Evolutionary conservation across 441 rosid species (phyloP), one percentile per base, ranked within the genome.

Genomic region (Codiaeum variegatum): DNA sequence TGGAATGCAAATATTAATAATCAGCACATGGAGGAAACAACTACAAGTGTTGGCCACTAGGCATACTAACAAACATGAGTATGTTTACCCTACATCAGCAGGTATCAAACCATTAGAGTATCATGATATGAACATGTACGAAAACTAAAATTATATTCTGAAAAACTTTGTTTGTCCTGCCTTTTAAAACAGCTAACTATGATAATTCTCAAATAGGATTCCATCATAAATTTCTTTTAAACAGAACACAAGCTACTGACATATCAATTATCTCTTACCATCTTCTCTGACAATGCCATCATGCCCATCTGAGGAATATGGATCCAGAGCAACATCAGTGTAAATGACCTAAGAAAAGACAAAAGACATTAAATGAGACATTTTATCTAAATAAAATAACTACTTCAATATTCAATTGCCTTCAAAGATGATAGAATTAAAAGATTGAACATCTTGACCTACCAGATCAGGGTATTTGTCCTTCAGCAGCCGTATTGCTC

Each of bases 311-410:
- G 99, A 94, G 58, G 97, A 91, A 78, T 94, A 94, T 31, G 98
- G 99, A 84, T 91, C 98, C 70, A 94, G 74, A 75, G 99, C 99
- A 80, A 92, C 97, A 85, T 94, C 99, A 74, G 99, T 94, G 81
- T 90, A 94, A 67, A 94, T 91, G 70, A 91, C 84, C 99, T 94
- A 72, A 32, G 16, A 31, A 74, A 76, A 75, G 42, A 58, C 26
- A 54, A 38, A 8, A 23, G 40, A 56, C 9, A 65, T 70, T 70
- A 42, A 28, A 62, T 56, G 44, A 47, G 13, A 65, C 3, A 62
- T 6, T 15, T 9, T 26, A 21, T 54, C 54, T 58, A 67, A 59
- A 67, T 49, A 66, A 28, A 76, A 31, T 66, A 65, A 13, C 38
- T 29, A 52, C 49, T 4, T n/a, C 36, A 66, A 51, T 42, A 49